These are phyloP conservation scores for Nannizziopsis arthrosporioides DNA, from an alignment of 2,329 filamentous ascomycete genomes.

Conservation along the genomic window DNA sequence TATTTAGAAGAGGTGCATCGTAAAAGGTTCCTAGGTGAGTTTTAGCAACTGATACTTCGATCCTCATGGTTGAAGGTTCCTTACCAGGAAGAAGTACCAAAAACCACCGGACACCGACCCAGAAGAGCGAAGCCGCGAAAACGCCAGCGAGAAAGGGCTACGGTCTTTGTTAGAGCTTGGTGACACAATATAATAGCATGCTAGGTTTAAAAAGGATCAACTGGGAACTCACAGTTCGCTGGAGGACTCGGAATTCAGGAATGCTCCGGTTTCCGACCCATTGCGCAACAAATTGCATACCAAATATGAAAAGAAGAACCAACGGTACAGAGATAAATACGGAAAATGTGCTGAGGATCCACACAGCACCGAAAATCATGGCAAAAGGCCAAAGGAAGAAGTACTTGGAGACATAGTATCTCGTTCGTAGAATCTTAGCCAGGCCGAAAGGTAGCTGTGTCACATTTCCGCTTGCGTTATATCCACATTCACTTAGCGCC, in stretches of 20 bases:
- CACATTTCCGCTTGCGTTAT: slow-evolving; percentile 63
- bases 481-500: slow-evolving; percentile 73
- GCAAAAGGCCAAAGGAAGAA: slow-evolving; percentile 82
- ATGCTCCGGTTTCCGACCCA: slow-evolving; percentile 73
- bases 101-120: slow-evolving; percentile 65
- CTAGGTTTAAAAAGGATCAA: background rate
- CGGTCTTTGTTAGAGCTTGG: slow-evolving; percentile 14
- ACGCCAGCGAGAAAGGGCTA: slow-evolving; percentile 88
- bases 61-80: slow-evolving; percentile 18
- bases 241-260: slow-evolving; percentile 75
- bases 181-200: background rate
- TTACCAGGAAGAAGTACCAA: slow-evolving; percentile 60
- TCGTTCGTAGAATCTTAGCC: slow-evolving; percentile 60
- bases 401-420: slow-evolving; percentile 68
- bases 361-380: slow-evolving; percentile 58
- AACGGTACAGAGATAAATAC: slow-evolving; percentile 67
- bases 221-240: slow-evolving; percentile 61
- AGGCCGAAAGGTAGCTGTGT: slow-evolving; percentile 61
- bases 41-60: slow-evolving; percentile 7
- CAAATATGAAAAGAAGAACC: slow-evolving; percentile 50
- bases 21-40: slow-evolving; percentile 50
- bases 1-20: slow-evolving; percentile 60
- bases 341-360: slow-evolving; percentile 60
- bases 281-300: slow-evolving; percentile 64
- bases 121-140: slow-evolving; percentile 76